Conservation (phyloP, 2,329 filamentous ascomycete genomes). For the Xylariaceae sp. region DNA sequence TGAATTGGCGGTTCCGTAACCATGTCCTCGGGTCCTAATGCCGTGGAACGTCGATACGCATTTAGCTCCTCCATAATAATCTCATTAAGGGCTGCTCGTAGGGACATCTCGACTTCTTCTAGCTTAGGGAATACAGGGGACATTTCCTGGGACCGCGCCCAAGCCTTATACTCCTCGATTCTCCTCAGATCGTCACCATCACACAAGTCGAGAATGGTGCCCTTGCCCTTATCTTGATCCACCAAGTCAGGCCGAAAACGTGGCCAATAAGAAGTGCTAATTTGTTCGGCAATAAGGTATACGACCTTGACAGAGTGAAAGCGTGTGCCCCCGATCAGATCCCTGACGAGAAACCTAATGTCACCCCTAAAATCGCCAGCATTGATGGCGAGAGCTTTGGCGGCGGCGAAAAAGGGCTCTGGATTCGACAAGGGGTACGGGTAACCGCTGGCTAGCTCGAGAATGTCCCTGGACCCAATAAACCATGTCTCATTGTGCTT, state of each 20-base stretch:
- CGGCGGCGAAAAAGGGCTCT: constrained; percentile 39
- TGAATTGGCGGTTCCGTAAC: background rate
- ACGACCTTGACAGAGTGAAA: constrained; percentile 36
- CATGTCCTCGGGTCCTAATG: constrained; percentile 2
- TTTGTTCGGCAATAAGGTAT: constrained; percentile 39
- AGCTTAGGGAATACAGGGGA: constrained; percentile 35
- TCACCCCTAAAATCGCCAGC: constrained; percentile 37
- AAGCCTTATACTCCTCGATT: constrained; percentile 36
- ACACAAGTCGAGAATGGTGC: constrained; percentile 40
- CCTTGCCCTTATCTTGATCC: constrained; percentile 37
- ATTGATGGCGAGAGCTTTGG: constrained; percentile 36
- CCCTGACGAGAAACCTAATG: constrained; percentile 31
- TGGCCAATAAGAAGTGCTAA: constrained; percentile 40
- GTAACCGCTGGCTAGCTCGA: constrained; percentile 40
- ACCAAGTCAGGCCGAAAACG: constrained; percentile 38
- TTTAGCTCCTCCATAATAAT: constrained; percentile 35
- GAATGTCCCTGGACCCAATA: constrained; percentile 35
- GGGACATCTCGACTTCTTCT: constrained; percentile 36
- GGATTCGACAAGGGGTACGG: constrained; percentile 41
- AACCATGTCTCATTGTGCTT: constrained; percentile 40
- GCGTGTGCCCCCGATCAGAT: constrained; percentile 32
- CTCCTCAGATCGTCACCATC: constrained; percentile 33
- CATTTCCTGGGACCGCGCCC: constrained; percentile 41
- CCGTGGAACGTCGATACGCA: constrained; percentile 25
- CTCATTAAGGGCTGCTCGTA: constrained; percentile 32